A percentile compares a stretch with the other conserved stretches of the same genome.
These are phyloP conservation scores for Fusarium chuoi DNA, from an alignment of 2,329 filamentous ascomycete species.

Conservation along the genomic window DNA sequence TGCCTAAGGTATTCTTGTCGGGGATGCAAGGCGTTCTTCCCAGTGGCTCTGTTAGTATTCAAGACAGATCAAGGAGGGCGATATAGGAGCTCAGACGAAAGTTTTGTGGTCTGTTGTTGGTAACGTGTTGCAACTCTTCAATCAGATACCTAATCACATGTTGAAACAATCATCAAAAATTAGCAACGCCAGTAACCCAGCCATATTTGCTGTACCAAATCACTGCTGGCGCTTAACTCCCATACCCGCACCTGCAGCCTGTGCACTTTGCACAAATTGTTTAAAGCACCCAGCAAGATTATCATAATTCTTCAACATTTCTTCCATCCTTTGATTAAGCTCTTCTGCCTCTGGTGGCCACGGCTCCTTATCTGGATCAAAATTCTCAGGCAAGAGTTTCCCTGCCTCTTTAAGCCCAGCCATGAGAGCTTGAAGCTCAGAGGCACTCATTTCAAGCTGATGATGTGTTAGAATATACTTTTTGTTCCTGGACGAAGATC, in stretches of 20 bases:
- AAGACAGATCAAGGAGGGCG: not conserved
- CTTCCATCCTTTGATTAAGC: not conserved
- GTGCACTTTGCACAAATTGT: constrained; percentile 9
- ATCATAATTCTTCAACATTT: not conserved
- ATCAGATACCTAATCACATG: not conserved
- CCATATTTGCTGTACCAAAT: too few species aligned
- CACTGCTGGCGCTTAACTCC: not conserved
- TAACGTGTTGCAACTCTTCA: not conserved
- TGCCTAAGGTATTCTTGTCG: not conserved
- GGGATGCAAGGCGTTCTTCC: not conserved
- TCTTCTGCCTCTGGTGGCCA: constrained; percentile 12
- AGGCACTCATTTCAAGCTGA: not conserved
- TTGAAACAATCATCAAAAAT: too few species aligned
- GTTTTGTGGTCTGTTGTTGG: not conserved
- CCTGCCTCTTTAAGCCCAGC: not conserved
- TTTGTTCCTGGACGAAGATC: fast-evolving
- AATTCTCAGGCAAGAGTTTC: not conserved
- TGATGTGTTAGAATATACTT: not conserved
- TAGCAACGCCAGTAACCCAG: not conserved
- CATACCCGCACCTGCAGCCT: not conserved
- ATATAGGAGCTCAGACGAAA: not conserved
- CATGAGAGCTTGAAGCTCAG: constrained; percentile 9
- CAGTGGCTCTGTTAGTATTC: not conserved
- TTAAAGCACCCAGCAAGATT: constrained; percentile 1
- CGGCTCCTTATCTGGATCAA: not conserved